Evolutionary conservation across 345 rosid genomes (phyloP).

Genomic region (Salix koriyanagi): DNA sequence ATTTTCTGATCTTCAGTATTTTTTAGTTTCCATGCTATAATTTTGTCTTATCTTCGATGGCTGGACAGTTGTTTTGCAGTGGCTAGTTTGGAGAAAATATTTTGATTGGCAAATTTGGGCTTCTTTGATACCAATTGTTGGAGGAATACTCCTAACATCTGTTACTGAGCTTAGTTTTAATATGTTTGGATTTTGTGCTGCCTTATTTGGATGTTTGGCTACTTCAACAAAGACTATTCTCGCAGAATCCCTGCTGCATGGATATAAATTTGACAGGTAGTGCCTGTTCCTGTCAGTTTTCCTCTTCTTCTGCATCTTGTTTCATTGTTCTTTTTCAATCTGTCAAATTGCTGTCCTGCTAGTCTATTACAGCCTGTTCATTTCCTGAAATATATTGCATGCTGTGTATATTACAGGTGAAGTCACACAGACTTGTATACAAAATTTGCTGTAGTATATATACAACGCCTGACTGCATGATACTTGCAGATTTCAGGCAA

Average conservation of each 20-base stretch:
- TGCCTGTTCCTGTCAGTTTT: neutral
- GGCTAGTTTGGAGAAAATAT: constrained; percentile 93
- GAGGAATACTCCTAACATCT: constrained; percentile 95
- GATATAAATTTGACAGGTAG: constrained; percentile 98
- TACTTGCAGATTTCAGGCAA: neutral
- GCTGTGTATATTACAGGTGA: neutral
- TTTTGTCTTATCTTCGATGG: constrained; percentile 24
- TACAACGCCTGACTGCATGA: neutral
- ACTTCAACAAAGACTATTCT: constrained; percentile 99
- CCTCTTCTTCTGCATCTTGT: neutral
- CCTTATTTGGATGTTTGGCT: constrained; percentile 94
- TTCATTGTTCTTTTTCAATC: neutral
- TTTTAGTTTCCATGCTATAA: neutral
- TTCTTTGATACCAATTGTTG: constrained; percentile 89
- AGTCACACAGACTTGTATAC: neutral
- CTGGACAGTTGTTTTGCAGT: constrained; percentile 84
- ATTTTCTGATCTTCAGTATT: neutral
- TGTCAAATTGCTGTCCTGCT: neutral
- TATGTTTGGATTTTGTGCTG: constrained; percentile 95
- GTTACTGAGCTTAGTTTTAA: constrained; percentile 93
- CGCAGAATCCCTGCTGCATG: constrained; percentile 92
- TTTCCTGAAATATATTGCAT: neutral
- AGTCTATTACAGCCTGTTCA: neutral
- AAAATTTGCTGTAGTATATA: neutral
- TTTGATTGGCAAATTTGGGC: constrained; percentile 99